Conservation (phyloP, 768 basidiomycete species). For the Dacryopinax primogenitus region DNA sequence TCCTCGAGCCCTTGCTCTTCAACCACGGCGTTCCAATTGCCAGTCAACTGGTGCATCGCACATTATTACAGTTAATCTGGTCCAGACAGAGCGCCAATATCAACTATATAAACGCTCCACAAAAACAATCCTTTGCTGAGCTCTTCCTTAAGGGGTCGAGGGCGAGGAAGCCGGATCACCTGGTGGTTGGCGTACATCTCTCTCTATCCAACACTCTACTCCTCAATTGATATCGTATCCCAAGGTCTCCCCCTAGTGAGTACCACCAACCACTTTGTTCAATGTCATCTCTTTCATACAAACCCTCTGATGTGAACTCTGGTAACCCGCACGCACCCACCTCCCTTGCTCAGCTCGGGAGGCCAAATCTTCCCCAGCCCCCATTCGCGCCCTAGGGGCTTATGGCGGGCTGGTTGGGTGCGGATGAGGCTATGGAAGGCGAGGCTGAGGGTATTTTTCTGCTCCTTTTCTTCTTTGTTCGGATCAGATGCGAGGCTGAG, state of each 20-base stretch:
- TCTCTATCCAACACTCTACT: not conserved
- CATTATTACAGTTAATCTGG: not conserved
- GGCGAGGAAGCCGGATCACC: constrained; percentile 19
- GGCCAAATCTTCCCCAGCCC: not conserved
- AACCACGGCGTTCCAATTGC: constrained; percentile 15
- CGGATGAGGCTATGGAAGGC: constrained; percentile 2
- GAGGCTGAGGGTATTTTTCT: not conserved
- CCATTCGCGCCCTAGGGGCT: not conserved
- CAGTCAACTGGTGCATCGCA: constrained; percentile 7
- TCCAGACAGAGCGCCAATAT: constrained; percentile 16
- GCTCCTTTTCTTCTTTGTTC: not conserved
- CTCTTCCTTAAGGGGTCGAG: constrained; percentile 13
- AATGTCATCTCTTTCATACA: not conserved
- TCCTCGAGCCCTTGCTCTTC: not conserved
- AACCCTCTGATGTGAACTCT: constrained; percentile 16
- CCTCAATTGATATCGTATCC: not conserved
- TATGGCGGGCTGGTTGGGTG: not conserved
- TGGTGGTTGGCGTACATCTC: constrained; percentile 11
- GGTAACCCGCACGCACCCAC: constrained; percentile 18
- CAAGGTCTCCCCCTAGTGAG: not conserved
- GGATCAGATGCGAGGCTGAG: not conserved
- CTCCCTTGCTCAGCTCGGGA: not conserved
- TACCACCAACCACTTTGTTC: not conserved
- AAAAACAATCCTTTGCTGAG: constrained; percentile 18
- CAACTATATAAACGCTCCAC: not conserved